phyloP scores from a whole-genome alignment of 2,329 filamentous ascomycete genomes.

The Ceratocystis albifundus region DNA sequence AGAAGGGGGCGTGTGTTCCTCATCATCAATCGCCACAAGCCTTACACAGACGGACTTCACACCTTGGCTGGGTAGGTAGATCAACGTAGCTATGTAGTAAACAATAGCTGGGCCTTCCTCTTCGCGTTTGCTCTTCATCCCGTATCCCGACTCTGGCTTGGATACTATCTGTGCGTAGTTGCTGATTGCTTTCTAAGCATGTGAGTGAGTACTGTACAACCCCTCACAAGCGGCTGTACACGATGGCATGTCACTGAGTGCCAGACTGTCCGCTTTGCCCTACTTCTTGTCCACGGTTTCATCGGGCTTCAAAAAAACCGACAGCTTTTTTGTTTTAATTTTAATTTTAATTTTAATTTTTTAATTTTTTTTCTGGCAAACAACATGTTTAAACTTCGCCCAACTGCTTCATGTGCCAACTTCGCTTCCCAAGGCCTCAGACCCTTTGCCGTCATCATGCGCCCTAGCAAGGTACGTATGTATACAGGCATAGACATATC shows the following conservation, averaged over 20 bases:
- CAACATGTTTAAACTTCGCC: background rate
- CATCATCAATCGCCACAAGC: no score
- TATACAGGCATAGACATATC: background rate
- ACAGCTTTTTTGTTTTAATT: no score
- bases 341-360: no score
- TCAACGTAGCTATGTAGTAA: background rate
- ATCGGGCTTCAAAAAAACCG: no score
- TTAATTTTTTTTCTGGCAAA: background rate
- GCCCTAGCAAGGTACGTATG: background rate
- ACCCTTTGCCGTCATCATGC: conserved; percentile 12
- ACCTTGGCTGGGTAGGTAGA: background rate
- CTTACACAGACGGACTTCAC: no score
- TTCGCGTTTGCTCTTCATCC: background rate
- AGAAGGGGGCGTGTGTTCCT: no score
- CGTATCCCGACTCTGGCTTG: background rate
- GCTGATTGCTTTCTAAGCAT: background rate
- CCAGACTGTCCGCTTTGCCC: no score
- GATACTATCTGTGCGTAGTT: background rate
- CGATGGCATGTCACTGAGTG: no score
- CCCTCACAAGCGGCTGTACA: no score
- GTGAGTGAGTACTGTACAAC: no score
- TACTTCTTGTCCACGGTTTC: no score
- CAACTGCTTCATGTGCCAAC: conserved; percentile 6
- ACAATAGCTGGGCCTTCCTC: background rate
- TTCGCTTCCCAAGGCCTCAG: conserved; percentile 6